Evolutionary conservation across 352 stramenopile genomes (phyloP).

Genomic region (Plasmopara muralis): DNA sequence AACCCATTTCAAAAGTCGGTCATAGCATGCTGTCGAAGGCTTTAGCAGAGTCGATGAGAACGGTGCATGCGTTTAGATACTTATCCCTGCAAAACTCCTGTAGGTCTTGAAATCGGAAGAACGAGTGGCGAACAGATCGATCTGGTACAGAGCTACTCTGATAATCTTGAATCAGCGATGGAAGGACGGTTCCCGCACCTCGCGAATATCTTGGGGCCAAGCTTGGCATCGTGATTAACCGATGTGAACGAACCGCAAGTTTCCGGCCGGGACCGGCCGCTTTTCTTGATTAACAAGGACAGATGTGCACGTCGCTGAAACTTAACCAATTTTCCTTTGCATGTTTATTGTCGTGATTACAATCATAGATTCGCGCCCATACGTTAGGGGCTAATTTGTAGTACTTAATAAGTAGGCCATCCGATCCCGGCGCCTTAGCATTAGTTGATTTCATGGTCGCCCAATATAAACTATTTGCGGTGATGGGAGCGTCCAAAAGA

Average conservation of each 20-base stretch:
- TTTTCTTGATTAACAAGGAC: constrained; percentile 6
- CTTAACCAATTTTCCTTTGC: background rate
- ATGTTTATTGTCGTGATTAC: constrained; percentile 6
- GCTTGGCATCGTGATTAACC: constrained; percentile 10
- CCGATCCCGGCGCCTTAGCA: constrained; percentile 9
- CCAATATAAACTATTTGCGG: constrained; percentile 13
- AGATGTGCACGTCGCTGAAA: constrained; percentile 2
- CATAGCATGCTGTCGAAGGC: constrained; percentile 3
- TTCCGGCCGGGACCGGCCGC: background rate
- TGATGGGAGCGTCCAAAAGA: constrained; percentile 7
- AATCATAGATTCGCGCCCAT: constrained; percentile 8
- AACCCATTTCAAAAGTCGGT: background rate
- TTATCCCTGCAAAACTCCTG: background rate
- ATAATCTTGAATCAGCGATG: constrained; percentile 5
- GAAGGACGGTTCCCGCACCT: background rate
- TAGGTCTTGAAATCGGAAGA: constrained; percentile 6
- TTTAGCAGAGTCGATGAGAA: constrained; percentile 10
- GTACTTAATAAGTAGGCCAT: constrained; percentile 15
- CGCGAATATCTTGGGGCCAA: constrained; percentile 5
- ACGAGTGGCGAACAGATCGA: constrained; percentile 3
- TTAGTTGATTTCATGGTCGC: constrained; percentile 12
- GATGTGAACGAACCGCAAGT: constrained; percentile 15
- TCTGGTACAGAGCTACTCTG: constrained; percentile 9
- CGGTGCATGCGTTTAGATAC: background rate
- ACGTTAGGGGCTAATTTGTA: too few species aligned